phyloP scores from a whole-genome alignment of 352 stramenopile genomes.

The Globisporangium middletonii region DNA sequence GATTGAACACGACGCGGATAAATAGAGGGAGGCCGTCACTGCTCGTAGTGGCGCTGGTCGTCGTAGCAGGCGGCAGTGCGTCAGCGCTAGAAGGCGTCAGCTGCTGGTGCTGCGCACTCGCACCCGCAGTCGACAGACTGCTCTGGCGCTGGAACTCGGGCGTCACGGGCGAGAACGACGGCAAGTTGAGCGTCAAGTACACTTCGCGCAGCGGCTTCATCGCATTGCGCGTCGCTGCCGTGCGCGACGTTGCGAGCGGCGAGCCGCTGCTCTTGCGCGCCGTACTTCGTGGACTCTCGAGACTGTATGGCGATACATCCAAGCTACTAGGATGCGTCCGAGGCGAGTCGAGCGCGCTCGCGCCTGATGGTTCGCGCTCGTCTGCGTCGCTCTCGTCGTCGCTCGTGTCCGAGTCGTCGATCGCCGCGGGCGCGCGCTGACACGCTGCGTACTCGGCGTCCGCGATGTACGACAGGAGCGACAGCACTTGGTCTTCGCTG shows the following conservation, averaged over 20 bases:
- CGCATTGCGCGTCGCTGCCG: constrained; percentile 45
- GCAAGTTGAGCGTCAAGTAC: constrained; percentile 56
- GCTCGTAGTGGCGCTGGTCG: not conserved
- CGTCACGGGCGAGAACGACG: constrained; percentile 61
- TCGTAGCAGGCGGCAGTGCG: not conserved
- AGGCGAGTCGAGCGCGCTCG: no score
- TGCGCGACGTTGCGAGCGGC: constrained; percentile 32
- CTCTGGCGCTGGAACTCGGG: constrained; percentile 13
- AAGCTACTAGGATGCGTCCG: no score
- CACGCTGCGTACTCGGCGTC: constrained; percentile 77
- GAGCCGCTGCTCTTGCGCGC: not conserved
- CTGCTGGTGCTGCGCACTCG: not conserved
- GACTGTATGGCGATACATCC: no score
- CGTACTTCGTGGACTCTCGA: no score
- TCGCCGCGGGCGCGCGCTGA: constrained; percentile 42
- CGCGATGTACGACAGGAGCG: constrained; percentile 78
- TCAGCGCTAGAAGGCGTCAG: not conserved
- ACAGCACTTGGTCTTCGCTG: constrained; percentile 70
- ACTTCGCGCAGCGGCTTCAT: constrained; percentile 68
- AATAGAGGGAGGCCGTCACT: constrained; percentile 39
- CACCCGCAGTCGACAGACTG: constrained; percentile 3
- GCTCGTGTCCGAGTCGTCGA: constrained; percentile 24
- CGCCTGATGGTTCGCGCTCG: not conserved
- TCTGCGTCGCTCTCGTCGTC: constrained; percentile 42
- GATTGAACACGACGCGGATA: constrained; percentile 67